These are phyloP conservation scores for Usnea hakonensis DNA, from an alignment of 495 filamentous ascomycete species.

Conservation along the genomic window DNA sequence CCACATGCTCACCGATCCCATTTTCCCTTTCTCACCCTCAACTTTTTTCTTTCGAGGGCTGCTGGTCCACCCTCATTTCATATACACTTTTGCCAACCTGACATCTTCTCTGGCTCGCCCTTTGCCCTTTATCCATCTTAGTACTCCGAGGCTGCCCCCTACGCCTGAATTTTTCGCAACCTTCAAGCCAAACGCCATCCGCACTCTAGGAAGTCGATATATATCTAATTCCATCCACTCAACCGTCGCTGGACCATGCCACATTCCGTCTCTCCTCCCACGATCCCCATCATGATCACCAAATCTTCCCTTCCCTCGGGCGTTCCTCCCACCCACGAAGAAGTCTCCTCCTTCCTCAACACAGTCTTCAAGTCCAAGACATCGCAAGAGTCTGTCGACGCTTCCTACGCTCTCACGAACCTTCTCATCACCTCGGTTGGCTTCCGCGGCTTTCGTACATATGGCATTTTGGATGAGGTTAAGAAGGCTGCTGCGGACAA, in stretches of 20 bases:
- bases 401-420: conserved; percentile 73
- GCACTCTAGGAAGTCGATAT: background rate
- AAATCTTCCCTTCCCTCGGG: conserved; percentile 49
- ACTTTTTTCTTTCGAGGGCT: background rate
- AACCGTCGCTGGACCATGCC: conserved; percentile 48
- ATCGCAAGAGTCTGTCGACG: conserved; percentile 81
- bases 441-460: conserved; percentile 61
- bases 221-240: background rate
- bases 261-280: conserved; percentile 53
- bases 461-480: conserved; percentile 61
- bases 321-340: conserved; percentile 58
- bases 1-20: background rate
- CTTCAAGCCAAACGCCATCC: background rate
- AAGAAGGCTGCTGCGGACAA: conserved; percentile 89
- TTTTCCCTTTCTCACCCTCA: background rate
- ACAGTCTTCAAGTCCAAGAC: conserved; percentile 72
- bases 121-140: background rate
- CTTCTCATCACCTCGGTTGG: conserved; percentile 71
- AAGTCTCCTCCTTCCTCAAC: conserved; percentile 63
- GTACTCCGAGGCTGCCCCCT: background rate
- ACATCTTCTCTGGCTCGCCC: too few relatives aligned
- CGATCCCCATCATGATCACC: conserved; percentile 49
- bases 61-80: conserved; percentile 1
- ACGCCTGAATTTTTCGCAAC: background rate
- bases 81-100: background rate